phyloP scores from a whole-genome alignment of 2,329 filamentous ascomycete genomes.

The Bipolaris gigantea region DNA sequence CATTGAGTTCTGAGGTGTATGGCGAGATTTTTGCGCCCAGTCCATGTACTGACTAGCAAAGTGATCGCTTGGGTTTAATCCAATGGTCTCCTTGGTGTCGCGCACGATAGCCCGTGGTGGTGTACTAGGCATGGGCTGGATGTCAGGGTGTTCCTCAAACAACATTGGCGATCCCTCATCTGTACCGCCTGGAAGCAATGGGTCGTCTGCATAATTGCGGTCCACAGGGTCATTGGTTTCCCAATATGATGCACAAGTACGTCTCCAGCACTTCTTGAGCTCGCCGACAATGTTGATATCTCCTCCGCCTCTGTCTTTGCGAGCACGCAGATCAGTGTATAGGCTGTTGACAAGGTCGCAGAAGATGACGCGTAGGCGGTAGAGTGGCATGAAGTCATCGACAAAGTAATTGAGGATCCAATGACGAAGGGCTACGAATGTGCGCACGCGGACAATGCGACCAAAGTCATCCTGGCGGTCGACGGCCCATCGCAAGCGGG shows the following conservation, averaged over 20 bases:
- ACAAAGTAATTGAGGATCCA: slow-evolving; percentile 98
- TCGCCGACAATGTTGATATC: slow-evolving; percentile 88
- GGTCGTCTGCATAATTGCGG: slow-evolving; percentile 61
- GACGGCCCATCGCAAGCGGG: slow-evolving; percentile 84
- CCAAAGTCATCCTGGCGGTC: slow-evolving; percentile 78
- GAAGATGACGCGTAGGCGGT: slow-evolving; percentile 73
- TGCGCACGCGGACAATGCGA: slow-evolving; percentile 90
- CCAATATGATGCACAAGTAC: slow-evolving; percentile 89
- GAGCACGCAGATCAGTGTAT: slow-evolving; percentile 55
- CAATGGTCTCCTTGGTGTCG: slow-evolving; percentile 39
- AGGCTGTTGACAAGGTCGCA: slow-evolving; percentile 76
- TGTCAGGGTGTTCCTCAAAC: slow-evolving; percentile 23
- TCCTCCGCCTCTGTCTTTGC: slow-evolving; percentile 58
- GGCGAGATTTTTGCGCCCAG: slow-evolving; percentile 42
- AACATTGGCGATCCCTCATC: slow-evolving; percentile 52
- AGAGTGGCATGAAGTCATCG: slow-evolving; percentile 85
- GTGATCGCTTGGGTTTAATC: slow-evolving; percentile 44
- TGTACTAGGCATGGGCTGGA: slow-evolving; percentile 23
- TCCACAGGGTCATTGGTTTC: slow-evolving; percentile 69
- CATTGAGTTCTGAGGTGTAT: slow-evolving; percentile 43
- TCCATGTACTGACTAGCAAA: slow-evolving; percentile 45
- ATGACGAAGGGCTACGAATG: slow-evolving; percentile 91
- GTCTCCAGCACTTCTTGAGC: slow-evolving; percentile 95
- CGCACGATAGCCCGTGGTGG: slow-evolving; percentile 30
- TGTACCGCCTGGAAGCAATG: slow-evolving; percentile 73